A percentile compares a stretch with the other conserved stretches of the same genome.
Conservation (phyloP, 2,329 filamentous ascomycete genomes). For the Sordariomycetes sp. region DNA sequence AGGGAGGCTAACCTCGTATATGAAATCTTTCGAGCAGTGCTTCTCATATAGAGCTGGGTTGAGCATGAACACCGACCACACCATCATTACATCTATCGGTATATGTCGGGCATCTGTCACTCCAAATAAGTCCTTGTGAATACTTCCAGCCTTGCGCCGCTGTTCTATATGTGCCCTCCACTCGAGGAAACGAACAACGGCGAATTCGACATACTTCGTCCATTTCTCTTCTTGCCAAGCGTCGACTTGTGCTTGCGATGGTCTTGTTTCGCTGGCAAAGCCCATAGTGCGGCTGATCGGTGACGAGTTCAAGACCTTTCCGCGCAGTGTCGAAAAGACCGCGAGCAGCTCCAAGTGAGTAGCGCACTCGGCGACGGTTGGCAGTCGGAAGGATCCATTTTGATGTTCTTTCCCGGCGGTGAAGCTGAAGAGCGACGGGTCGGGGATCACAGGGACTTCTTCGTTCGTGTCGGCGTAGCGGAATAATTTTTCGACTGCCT, state of each 20-base stretch:
- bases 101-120: background rate
- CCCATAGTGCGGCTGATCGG: constrained; percentile 9
- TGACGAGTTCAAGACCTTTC: constrained; percentile 10
- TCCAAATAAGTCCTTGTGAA: background rate
- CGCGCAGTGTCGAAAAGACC: constrained; percentile 43
- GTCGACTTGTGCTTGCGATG: background rate
- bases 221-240: constrained; percentile 8
- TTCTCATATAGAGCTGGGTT: background rate
- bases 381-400: no score
- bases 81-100: background rate
- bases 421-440: constrained; percentile 1
- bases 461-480: background rate
- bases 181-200: constrained; percentile 14
- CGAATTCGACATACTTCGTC: constrained; percentile 15
- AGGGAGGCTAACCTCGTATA: background rate
- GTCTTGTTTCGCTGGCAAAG: constrained; percentile 7
- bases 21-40: background rate
- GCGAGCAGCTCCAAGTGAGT: constrained; percentile 53
- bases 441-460: constrained; percentile 3
- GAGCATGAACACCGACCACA: background rate
- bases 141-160: constrained; percentile 3
- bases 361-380: constrained; percentile 28
- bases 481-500: background rate
- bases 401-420: no score
- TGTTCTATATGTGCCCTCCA: constrained; percentile 8